Base-by-base conservation (phyloP, 2,329 filamentous ascomycete species). In the Knoxdaviesia proteae region DNA sequence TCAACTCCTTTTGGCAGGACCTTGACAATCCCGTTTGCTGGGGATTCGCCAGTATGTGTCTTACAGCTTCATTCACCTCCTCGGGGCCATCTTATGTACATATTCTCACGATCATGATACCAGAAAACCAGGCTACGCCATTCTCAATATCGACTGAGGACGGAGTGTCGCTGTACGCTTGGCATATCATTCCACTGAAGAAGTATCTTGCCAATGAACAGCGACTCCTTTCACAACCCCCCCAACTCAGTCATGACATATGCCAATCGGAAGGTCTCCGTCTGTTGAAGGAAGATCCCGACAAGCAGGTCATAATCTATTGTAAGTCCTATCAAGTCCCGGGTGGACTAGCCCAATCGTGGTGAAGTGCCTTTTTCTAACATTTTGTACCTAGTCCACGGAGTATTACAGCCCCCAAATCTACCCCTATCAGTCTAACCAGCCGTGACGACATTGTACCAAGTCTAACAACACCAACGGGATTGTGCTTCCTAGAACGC, bases 101-200 rank as follows among this genome's bases (percentile, higher is more conserved):
- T 40, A 31, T 40, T 34, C 10, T 11, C 38, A 11, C 38, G 31
- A 6, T 37, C n/a, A 39, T 39, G 30, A 32, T 43, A 9, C 6
- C 50, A 88, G 82, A 75, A 54, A 84, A 86, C 50, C 88, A 96
- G 61, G 80, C 93, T 3, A 86, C 84, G 5, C 82, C 88, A 0
- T 94, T 96, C 56, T 75, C 72, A 40, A 60, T 96, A 35, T 62
- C 61, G 4, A 90, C 84, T 0, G 64, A 74, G 1, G 87, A 94
- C 56, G 74, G 76, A 36, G 78, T 87, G 57, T 74, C 65, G 2
- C 62, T 96, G 11, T 92, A 90, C 54, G 82, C 81, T 31, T 96
- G 88, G 88, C 88, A 94, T 54, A 69, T 96, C 43, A 62, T 94
- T 40, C 88, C 88, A 0, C 60, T 92, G 6, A 74, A 79, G 42